A percentile compares a stretch with the other conserved stretches of the same genome.
These are phyloP conservation scores for Biscogniauxia marginata DNA, from an alignment of 2,329 filamentous ascomycete genomes.

Conservation along the genomic window DNA sequence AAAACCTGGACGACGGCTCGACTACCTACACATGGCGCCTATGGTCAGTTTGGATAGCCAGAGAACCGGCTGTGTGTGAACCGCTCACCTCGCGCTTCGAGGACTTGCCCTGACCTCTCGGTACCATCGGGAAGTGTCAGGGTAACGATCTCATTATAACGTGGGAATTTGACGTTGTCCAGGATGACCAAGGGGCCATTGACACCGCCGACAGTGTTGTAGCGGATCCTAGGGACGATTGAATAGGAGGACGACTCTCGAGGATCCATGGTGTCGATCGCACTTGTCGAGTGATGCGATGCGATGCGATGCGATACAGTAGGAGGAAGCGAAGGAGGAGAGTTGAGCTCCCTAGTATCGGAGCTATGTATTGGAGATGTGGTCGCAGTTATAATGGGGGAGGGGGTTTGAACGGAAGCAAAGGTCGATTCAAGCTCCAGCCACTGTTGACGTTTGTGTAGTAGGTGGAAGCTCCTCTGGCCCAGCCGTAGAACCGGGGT, in stretches of 20 bases:
- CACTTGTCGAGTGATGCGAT: slow-evolving; percentile 2
- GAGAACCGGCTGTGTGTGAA: neutral
- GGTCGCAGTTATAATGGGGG: neutral
- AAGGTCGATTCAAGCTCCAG: neutral
- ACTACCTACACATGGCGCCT: slow-evolving; percentile 59
- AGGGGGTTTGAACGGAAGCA: neutral
- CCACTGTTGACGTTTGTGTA: neutral
- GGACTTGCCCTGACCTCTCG: slow-evolving; percentile 88
- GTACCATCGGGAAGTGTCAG: slow-evolving; percentile 94
- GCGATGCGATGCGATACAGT: slow-evolving; percentile 1
- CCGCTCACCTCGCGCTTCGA: slow-evolving; percentile 86
- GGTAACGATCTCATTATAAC: slow-evolving; percentile 97
- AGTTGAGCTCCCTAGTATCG: neutral
- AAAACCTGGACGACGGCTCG: slow-evolving; percentile 97
- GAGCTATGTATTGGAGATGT: neutral
- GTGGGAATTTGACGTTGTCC: slow-evolving; percentile 97
- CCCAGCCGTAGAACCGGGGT: too few species aligned
- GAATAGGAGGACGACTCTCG: slow-evolving; percentile 61
- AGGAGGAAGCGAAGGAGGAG: slow-evolving; percentile 3
- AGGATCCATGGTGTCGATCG: slow-evolving; percentile 43
- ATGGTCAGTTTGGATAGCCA: slow-evolving; percentile 18
- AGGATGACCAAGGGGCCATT: slow-evolving; percentile 97
- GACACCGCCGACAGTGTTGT: slow-evolving; percentile 98
- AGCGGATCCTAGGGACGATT: slow-evolving; percentile 67
- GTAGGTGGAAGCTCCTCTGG: too few species aligned